Base-by-base conservation (phyloP, 768 basidiomycete genomes). In the Royoungia palumana region DNA sequence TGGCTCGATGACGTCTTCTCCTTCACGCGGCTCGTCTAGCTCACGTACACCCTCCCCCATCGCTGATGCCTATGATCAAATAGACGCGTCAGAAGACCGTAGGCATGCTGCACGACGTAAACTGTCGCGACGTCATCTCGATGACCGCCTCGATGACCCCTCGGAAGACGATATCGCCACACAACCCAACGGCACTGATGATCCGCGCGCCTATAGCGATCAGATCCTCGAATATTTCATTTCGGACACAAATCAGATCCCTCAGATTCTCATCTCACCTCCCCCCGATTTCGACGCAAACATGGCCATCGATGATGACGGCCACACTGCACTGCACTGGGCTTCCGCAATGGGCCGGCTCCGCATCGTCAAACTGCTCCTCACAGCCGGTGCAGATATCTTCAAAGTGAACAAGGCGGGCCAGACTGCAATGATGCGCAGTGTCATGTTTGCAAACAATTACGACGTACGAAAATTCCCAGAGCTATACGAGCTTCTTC, bases 381-480 rank as follows among this genome's bases (percentile, higher is more conserved):
- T 99, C 35, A 87, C 91, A 0, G 89, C 94, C 4, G 94, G 94
- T 17, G 95, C 95, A 13, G 94, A 97, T 65, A 92, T 96, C 55
- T 99, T 95, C 76, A 86, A 89, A 57, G 93, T 94, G 55, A 99
- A 98, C 73, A 90, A 88, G 62, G 82, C 92, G 11, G 96, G 96
- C 4, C 96, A 98, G 69, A 98, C 96, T 13, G 88, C 95, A 2
- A 73, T 99, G 36, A 99, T 99, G 96, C 90, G 96, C 14, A 87
- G 87, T 61, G 96, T 99, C 59, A 98, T 98, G 95, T 99, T 98
- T 68, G 91, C 92, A 42, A 99, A 99, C 70, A 99, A 98, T 67
- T 99, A 99, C 65, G 96, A 99, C 68, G 89, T 98, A 40, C 89
- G 96, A 57, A 99, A 99, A 68, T 99, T 99, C 60, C 92, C 94